Percentiles rank a stretch among this genome's conserved stretches.
Conservation (phyloP, 345 rosid genomes). For the Citrus medica region DNA sequence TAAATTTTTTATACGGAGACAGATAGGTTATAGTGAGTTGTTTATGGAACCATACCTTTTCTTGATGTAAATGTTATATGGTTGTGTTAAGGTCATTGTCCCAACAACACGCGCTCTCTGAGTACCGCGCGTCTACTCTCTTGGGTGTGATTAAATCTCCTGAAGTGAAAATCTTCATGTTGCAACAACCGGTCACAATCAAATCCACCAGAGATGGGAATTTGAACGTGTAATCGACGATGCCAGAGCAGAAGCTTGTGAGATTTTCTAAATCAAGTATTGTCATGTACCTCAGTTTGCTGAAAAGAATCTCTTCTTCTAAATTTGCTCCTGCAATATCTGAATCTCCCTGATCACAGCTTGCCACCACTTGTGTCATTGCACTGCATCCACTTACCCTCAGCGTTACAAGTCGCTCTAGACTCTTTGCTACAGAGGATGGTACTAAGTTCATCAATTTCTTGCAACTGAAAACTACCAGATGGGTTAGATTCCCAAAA, state of each 20-base stretch:
- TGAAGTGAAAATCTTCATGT: not conserved
- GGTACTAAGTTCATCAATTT: conserved; percentile 2
- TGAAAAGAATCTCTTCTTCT: not conserved
- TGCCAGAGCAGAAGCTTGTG: not conserved
- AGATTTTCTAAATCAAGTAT: not conserved
- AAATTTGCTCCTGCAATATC: not conserved
- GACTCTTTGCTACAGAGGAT: conserved; percentile 4
- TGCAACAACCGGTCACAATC: not conserved
- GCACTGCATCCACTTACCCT: not conserved
- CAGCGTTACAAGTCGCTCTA: not conserved
- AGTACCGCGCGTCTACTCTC: not conserved
- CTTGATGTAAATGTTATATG: not conserved
- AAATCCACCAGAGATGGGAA: conserved; percentile 4
- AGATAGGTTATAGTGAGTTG: too few species aligned
- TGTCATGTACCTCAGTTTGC: not conserved
- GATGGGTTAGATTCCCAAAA: conserved; percentile 3
- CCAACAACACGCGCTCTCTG: not conserved
- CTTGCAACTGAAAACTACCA: not conserved
- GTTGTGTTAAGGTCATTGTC: not conserved
- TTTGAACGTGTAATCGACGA: not conserved
- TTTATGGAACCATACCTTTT: not conserved
- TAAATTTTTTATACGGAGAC: not conserved
- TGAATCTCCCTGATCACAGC: not conserved
- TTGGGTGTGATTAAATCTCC: not conserved
- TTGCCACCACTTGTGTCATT: not conserved